Conservation (phyloP, 768 basidiomycete genomes). For the Lactifluus piperatus region DNA sequence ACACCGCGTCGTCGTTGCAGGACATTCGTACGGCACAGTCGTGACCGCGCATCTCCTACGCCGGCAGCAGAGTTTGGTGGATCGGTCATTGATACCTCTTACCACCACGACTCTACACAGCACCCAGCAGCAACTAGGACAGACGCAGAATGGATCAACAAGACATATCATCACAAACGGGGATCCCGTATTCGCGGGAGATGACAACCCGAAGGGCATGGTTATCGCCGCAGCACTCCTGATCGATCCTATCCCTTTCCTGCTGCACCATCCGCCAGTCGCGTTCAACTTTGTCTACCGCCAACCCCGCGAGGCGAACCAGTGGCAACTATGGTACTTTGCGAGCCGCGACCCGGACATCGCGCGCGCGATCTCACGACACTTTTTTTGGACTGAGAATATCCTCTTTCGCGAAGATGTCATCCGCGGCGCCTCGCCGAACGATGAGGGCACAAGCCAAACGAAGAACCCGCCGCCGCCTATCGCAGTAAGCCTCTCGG, state of each 20-base stretch:
- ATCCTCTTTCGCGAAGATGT: slow-evolving; percentile 54
- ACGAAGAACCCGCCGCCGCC: slow-evolving; percentile 1
- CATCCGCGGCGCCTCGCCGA: slow-evolving; percentile 4
- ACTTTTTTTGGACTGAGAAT: slow-evolving; percentile 62
- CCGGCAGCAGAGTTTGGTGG: slow-evolving; percentile 20
- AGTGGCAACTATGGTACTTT: slow-evolving; percentile 66
- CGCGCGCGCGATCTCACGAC: slow-evolving; percentile 45
- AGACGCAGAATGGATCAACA: neutral
- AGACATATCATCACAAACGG: neutral
- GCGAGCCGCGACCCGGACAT: slow-evolving; percentile 55
- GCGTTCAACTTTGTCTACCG: slow-evolving; percentile 64
- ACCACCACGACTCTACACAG: neutral
- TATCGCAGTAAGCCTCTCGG: slow-evolving; percentile 32
- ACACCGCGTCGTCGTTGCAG: slow-evolving; percentile 35
- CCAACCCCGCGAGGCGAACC: slow-evolving; percentile 37
- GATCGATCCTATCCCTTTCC: slow-evolving; percentile 57
- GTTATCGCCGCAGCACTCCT: slow-evolving; percentile 40
- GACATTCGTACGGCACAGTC: slow-evolving; percentile 59
- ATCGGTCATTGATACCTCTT: slow-evolving; percentile 1
- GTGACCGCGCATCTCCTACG: slow-evolving; percentile 45
- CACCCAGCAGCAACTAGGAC: neutral
- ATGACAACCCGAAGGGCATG: too few relatives aligned
- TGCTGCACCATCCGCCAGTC: slow-evolving; percentile 53
- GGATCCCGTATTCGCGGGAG: neutral
- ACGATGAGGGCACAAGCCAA: neutral